Base-by-base conservation (phyloP, 2,329 filamentous ascomycete species). In the Arthrobotrys conoides region DNA sequence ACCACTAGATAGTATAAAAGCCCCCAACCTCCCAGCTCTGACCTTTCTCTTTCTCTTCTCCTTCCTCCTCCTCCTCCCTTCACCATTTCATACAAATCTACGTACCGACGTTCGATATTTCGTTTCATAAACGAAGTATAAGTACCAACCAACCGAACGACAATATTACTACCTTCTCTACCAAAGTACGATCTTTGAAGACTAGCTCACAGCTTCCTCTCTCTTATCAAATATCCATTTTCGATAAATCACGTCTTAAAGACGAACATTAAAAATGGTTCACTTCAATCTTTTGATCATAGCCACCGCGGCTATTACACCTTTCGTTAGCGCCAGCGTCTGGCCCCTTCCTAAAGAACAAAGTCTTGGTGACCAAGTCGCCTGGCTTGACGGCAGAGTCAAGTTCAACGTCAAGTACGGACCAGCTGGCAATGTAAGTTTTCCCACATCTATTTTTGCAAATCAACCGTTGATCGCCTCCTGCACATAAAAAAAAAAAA, bases 281-380 rank as follows among this genome's bases (percentile, higher is more conserved):
- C 65, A 48, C 20, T 24, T 71, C 20, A 33, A 53, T 10, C 6
- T 67, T 27, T 63, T 77, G 16, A 6, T 71, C 22, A 41, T 76
- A 20, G 61, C 53, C 6, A 36, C 53, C 5, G 22, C 53, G 9
- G 67, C 67, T 14, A 48, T 71, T 44, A 9, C 44, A 16, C 67
- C 73, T 0, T 51, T 61, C 41, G 51, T 24, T 6, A 14, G 51
- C 5, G 68, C 69, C 22, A 64, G 67, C 20, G 68, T 77, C 46
- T 77, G 73, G 73, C 73, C 73, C n/a, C 67, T 77, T 30, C 73
- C 73, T 3, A 71, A 77, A 36, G 67, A 77, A 38, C 73, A 77
- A 20, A 71, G 30, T n/a, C 53, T 77, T n/a, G 73, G 73, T 33
- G 55, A 18, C 9, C 20, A 63, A 14, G 67, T 71, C 27, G 73